Evolutionary conservation across 2,329 filamentous ascomycete species (phyloP), one percentile per base, ranked within the genome.

Genomic region (Fusarium foetens): DNA sequence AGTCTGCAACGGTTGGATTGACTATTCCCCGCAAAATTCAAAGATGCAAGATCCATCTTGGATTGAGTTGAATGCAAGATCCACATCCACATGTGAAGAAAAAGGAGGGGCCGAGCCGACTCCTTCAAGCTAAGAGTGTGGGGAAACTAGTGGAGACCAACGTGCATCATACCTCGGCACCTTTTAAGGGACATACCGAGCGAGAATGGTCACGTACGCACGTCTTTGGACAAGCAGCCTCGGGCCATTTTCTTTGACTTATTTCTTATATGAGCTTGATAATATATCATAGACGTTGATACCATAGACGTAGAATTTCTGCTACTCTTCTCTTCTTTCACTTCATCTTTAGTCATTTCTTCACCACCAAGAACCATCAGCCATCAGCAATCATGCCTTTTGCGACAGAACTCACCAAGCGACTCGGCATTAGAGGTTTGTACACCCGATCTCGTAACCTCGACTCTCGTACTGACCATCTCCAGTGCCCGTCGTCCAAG

Each of bases 401-500:
- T 80, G 79, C 87, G 73, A 90, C 88, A 69, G 86, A 87, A 76
- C 81, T 90, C 68, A 90, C 88, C 63, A 85, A 86, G 78, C 84
- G 83, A 51, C 85, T 90, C 76, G 88, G 88, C 82, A 90, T 90
- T 77, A 82, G 81, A 80, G 83, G 83, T 84, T 80, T 61, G 76
- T 64, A 57, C 19, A 19, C 36, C 9, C 31, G 8, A 31, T n/a
- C 35, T 16, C n/a, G n/a, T 3, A 27, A 1, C 25, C 41, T 39
- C 13, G 5, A 14, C 14, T 29, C n/a, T 36, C 19, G n/a, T 49
- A 38, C 66, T 73, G 12, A 71, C 58, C 19, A 25, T 17, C 23
- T 46, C 12, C 76, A 93, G 92, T 95, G 73, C 93, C 93, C 76
- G 86, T 96, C 69, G 92, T 96, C 66, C 93, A 96, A 82, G 93